These are phyloP conservation scores for Amauroascus niger DNA, from an alignment of 2,329 filamentous ascomycete genomes.

Conservation along the genomic window DNA sequence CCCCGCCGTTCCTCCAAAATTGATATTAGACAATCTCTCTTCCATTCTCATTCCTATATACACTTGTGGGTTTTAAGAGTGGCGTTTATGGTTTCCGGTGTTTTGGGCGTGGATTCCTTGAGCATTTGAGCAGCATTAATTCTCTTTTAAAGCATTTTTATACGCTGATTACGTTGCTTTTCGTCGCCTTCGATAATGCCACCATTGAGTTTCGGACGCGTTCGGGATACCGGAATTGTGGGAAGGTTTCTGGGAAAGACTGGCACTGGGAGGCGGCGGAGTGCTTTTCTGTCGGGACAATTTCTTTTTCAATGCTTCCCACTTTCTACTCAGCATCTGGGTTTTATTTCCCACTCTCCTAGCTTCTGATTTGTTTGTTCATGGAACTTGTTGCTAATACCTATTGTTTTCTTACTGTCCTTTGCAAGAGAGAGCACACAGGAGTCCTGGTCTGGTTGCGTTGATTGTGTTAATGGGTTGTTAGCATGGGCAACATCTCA, in stretches of 20 bases:
- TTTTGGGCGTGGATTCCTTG: slow-evolving; percentile 1
- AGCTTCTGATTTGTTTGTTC: slow-evolving; percentile 21
- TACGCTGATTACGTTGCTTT: slow-evolving; percentile 3
- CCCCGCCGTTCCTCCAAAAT: neutral
- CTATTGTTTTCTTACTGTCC: slow-evolving; percentile 7
- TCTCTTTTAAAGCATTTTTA: neutral
- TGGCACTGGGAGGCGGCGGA: slow-evolving; percentile 29
- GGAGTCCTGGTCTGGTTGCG: slow-evolving; percentile 39
- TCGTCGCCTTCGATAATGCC: slow-evolving; percentile 4
- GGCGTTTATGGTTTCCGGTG: slow-evolving; percentile 5
- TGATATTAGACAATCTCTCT: neutral
- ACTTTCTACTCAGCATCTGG: slow-evolving; percentile 26
- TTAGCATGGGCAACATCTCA: slow-evolving; percentile 30
- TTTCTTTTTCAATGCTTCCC: neutral
- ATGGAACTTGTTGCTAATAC: neutral
- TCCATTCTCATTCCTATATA: slow-evolving; percentile 1
- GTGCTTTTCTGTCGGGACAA: slow-evolving; percentile 17
- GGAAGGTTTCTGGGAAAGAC: slow-evolving; percentile 28
- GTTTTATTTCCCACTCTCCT: slow-evolving; percentile 23
- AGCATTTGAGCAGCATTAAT: slow-evolving; percentile 5
- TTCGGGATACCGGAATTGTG: slow-evolving; percentile 22
- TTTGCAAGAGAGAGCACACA: slow-evolving; percentile 28
- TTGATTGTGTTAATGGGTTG: slow-evolving; percentile 28
- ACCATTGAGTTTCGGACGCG: slow-evolving; percentile 4
- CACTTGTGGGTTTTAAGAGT: neutral